Base-by-base conservation (phyloP, 306 rosid species). In the Mimosa pudica region DNA sequence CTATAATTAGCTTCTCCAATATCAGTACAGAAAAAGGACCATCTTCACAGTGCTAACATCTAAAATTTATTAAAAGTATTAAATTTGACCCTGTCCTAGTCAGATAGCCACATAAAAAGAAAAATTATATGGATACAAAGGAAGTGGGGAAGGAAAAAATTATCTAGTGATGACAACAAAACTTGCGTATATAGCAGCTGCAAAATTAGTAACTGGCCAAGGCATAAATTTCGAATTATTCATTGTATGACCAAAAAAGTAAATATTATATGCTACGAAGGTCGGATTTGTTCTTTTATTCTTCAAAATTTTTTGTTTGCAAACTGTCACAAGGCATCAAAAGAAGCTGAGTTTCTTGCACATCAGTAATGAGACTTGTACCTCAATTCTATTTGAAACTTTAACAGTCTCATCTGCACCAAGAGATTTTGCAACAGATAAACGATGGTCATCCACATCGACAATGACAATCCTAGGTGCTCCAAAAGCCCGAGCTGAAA, bases 401-500 rank as follows among this genome's bases (percentile, higher is more conserved):
- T 85, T 88, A 38, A 92, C 78, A 67, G 85, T 85, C 20, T 76
- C 92, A 82, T 92, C 94, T 16, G 94, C 97, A 46, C 98, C 97
- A 33, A 92, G 97, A 62, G 83, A 62, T 80, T 92, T 90, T 10
- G 97, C 98, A 44, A 94, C 94, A 12, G 97, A 89, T 79, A 94
- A 86, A 80, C 94, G 93, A 77, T 82, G 79, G 69, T 86, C 96
- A 82, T 92, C 97, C 13, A 92, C 92, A 78, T 94, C 96, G n/a
- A 72, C 91, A 35, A 94, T 70, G 75, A 90, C 81, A 55, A 92
- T 87, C 86, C 78, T 85, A 5, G 96, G 93, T 45, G 92, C 92
- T 7, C 98, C 93, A 61, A 92, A 92, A 64, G 98, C 98, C 0
- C 88, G 96, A 62, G 96, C 98, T 54, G 98, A 89, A 55, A 92